Base-by-base conservation (phyloP, 192 early-diverging fungal genomes). In the Coemansia sp. region DNA sequence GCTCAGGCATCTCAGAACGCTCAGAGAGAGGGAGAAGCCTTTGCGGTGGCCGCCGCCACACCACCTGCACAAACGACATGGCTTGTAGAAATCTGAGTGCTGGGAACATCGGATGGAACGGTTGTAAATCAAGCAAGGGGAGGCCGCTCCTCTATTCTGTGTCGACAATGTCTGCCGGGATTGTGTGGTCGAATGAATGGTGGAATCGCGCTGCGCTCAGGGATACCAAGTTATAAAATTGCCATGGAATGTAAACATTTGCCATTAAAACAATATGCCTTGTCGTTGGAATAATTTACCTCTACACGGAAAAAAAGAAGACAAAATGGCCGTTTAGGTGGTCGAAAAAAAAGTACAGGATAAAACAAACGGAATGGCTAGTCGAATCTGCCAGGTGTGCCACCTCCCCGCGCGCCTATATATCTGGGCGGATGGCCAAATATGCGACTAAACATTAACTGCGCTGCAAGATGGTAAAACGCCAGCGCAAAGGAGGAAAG, bases 1-100 rank as follows among this genome's bases (percentile, higher is more conserved):
- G 48, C 48, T 50, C 48, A 31, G 31, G 20, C 28, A 50, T 34
- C 28, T 22, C 31, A 12, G 48, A 14, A 50, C 30, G n/a, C n/a
- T n/a, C n/a, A n/a, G n/a, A n/a, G n/a, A n/a, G n/a, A n/a, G n/a
- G n/a, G n/a, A n/a, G n/a, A 29, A 15, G 46, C 1, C 27, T 45
- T 26, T 45, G 21, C 43, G 12, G 12, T 45, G 38, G 10, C 35
- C 23, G 56, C 36, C 36, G 46, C 36, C 56, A 49, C 56, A 48
- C 10, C 10, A 12, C 11, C 53, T 8, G 25, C 25, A 40, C 20
- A 21, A 49, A n/a, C 29, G 31, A 32, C 38, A 51, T 49, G 39
- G 57, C 57, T 59, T 59, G 57, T 59, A 43, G 57, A 17, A 51
- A 51, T 34, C 39, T 50, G 39, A 19, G 48, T 27, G 46, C 48